phyloP scores from a whole-genome alignment of 768 basidiomycete species.

The Fibroporia radiculosa region DNA sequence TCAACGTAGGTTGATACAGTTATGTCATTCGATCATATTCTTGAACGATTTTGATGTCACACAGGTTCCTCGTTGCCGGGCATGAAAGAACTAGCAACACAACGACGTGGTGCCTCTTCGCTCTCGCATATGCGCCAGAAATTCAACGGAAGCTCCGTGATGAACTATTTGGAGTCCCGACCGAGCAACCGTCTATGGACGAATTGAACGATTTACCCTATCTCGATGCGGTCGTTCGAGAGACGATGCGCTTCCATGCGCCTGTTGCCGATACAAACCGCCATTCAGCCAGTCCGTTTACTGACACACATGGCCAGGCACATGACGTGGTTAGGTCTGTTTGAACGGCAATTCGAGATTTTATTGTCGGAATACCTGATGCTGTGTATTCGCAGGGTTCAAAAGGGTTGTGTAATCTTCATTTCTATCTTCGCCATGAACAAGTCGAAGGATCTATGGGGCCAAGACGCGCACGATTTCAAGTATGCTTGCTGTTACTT shows the following conservation, averaged over 20 bases:
- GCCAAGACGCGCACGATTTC: slow-evolving; percentile 54
- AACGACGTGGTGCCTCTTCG: slow-evolving; percentile 27
- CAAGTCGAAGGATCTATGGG: slow-evolving; percentile 47
- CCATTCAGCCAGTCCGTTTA: slow-evolving; percentile 27
- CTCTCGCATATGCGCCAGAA: slow-evolving; percentile 28
- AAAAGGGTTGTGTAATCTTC: slow-evolving; percentile 25
- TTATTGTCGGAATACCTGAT: background rate
- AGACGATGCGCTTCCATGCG: slow-evolving; percentile 47
- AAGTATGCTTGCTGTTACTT: slow-evolving; percentile 21
- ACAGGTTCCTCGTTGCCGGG: slow-evolving; percentile 24
- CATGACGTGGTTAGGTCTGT: slow-evolving; percentile 4
- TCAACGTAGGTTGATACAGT: slow-evolving; percentile 11
- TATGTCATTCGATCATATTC: background rate
- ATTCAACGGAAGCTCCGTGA: slow-evolving; percentile 30
- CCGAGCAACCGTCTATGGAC: slow-evolving; percentile 51
- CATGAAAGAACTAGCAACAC: slow-evolving; percentile 33
- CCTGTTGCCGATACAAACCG: slow-evolving; percentile 45
- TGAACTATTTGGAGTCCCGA: slow-evolving; percentile 34
- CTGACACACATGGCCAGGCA: slow-evolving; percentile 8
- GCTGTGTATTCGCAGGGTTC: slow-evolving; percentile 8
- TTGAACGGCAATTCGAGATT: background rate
- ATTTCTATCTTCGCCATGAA: slow-evolving; percentile 52
- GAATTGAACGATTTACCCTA: slow-evolving; percentile 58
- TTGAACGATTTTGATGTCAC: background rate
- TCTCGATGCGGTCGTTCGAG: slow-evolving; percentile 56